Conservation (phyloP, 805 yeast genomes). For the Candida maltosa region DNA sequence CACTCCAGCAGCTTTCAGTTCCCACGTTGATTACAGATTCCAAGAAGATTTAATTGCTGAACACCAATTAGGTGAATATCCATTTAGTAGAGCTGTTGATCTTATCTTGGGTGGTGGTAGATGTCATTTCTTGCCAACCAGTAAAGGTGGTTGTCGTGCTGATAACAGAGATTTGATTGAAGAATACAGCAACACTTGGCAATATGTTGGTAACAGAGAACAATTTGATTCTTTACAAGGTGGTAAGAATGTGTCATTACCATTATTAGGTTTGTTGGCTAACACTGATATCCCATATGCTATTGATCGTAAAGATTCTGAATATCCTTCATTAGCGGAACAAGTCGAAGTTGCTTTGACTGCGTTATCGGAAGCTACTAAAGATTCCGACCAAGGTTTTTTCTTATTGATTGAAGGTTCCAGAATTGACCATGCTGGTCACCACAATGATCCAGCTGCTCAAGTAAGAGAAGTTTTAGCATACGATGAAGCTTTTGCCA, state of each 20-base stretch:
- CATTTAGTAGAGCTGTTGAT: constrained; percentile 77
- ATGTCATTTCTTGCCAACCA: constrained; percentile 67
- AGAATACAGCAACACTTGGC: constrained; percentile 48
- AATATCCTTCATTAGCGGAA: constrained; percentile 76
- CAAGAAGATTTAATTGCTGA: constrained; percentile 85
- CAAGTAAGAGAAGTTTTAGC: constrained; percentile 90
- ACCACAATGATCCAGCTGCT: constrained; percentile 90
- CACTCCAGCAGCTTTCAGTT: constrained; percentile 85
- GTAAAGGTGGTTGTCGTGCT: constrained; percentile 61
- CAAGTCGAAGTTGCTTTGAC: constrained; percentile 71
- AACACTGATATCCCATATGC: constrained; percentile 81
- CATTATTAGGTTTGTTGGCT: constrained; percentile 74
- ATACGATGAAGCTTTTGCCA: constrained; percentile 75
- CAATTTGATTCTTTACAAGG: constrained; percentile 51
- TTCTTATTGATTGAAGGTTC: constrained; percentile 88
- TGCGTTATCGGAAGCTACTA: constrained; percentile 63
- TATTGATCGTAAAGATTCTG: constrained; percentile 61
- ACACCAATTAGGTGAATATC: constrained; percentile 80
- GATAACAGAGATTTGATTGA: constrained; percentile 69
- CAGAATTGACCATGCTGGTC: constrained; percentile 94
- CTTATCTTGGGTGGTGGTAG: constrained; percentile 90
- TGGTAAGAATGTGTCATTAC: constrained; percentile 68
- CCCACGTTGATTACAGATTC: constrained; percentile 73
- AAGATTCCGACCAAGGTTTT: constrained; percentile 77
- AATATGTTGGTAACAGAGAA: constrained; percentile 55